Base-by-base conservation (phyloP, 805 yeast genomes). In the Hyphopichia homilentoma region DNA sequence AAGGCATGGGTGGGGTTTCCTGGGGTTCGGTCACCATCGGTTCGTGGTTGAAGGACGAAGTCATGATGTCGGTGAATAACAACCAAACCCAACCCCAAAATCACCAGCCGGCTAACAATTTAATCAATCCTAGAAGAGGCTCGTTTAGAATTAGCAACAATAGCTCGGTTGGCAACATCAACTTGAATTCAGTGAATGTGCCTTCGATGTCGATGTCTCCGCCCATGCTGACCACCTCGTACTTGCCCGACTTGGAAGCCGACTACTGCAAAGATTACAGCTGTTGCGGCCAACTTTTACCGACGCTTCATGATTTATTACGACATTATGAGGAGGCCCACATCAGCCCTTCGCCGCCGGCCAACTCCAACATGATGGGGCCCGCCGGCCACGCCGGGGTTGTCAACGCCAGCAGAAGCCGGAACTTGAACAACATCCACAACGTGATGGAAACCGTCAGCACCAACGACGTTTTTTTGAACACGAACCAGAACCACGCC, bases 11-110 rank as follows among this genome's bases (percentile, higher is more conserved):
- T 27, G 98, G 97, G 29, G 84, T 90, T 21, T 82, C 95, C 6
- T 90, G 97, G 96, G 97, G 97, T 15, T 88, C 95, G 3, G 78
- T 89, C 36, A 83, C 95, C 17, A 88, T 90, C 19, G 97, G 97
- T 9, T 81, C 93, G 11, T 90, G 98, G 98, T 68, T 90, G 16
- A 84, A 88, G 52, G 97, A 90, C 57, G 98, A 90, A 52, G 90
- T 84, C 13, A 71, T 84, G 78, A 73, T 82, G 65, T 70, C 37
- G 20, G 39, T 44, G 30, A 42, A 38, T 21, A 36, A 44, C 25
- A 32, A 41, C 29, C 21, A 29, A 31, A 26, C 39, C 16, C 21
- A 19, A 20, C 36, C 32, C 44, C 14, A 17, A 4, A 27, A 33
- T 23, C 35, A 59, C 28, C 45, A 40, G 29, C 40, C 40, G 20